Evolutionary conservation across 176 grass and related monocot genomes (phyloP).

Genomic region (Carex parvula): DNA sequence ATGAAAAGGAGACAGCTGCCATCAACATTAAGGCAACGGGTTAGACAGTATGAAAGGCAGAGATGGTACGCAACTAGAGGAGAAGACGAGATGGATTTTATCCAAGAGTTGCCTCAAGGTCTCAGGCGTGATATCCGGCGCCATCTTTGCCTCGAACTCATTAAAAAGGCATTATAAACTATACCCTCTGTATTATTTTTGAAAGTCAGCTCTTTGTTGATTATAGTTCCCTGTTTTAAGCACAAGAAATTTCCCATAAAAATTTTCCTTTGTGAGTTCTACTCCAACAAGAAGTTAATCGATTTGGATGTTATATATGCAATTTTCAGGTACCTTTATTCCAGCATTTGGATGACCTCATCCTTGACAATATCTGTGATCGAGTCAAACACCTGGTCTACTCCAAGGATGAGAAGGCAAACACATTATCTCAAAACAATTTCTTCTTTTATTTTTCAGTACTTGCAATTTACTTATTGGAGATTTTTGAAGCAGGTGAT

Average conservation of each 20-base stretch:
- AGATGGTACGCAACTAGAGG: conserved; percentile 80
- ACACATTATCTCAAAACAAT: not conserved
- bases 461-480: not conserved
- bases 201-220: not conserved
- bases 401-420: conserved; percentile 79
- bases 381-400: conserved; percentile 72
- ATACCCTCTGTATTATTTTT: not conserved
- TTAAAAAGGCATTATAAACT: conserved; percentile 53
- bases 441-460: not conserved
- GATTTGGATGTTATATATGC: not conserved
- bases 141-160: conserved; percentile 80
- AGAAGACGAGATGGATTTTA: conserved; percentile 94
- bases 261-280: not conserved
- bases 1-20: conserved; percentile 88
- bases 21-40: conserved; percentile 69
- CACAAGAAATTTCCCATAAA: not conserved
- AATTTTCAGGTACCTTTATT: conserved; percentile 69
- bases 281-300: not conserved
- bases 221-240: not conserved
- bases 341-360: conserved; percentile 91
- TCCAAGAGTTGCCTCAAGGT: conserved; percentile 78
- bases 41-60: conserved; percentile 70
- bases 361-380: conserved; percentile 95
- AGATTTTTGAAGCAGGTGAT: conserved; percentile 42
- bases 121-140: conserved; percentile 83